Percentiles rank a stretch among this genome's conserved stretches.
Evolutionary conservation across 1,284 basidiomycete species (phyloP).

Genomic region (Trichosporon asahii): DNA sequence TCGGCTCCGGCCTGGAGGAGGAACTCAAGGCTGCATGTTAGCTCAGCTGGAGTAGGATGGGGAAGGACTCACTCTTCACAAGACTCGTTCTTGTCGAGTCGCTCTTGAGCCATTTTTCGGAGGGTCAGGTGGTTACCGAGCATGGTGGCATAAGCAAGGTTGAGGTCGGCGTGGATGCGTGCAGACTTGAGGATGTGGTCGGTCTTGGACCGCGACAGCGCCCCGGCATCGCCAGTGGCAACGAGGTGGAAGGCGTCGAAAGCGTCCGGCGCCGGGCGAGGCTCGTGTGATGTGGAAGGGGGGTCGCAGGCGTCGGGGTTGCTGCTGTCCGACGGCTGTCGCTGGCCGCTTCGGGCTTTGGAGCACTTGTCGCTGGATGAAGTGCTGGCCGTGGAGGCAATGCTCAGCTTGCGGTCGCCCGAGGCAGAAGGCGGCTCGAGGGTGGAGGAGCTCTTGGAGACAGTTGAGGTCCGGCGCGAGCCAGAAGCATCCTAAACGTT

Average conservation of each 20-base stretch:
- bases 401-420: not conserved
- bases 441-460: not conserved
- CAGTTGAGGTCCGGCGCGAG: not conserved
- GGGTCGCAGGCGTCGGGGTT: not conserved
- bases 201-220: constrained; percentile 4
- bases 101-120: constrained; percentile 6
- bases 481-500: constrained; percentile 1
- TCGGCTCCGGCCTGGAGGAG: not conserved
- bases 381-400: not conserved
- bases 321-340: not conserved
- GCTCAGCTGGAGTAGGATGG: not conserved
- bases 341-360: not conserved
- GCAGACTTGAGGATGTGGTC: constrained; percentile 9
- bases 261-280: not conserved
- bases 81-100: not conserved
- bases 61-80: constrained; percentile 2
- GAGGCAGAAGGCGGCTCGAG: not conserved
- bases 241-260: constrained; percentile 8
- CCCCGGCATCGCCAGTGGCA: not conserved
- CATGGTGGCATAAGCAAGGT: constrained; percentile 7
- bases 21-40: not conserved
- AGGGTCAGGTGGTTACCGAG: constrained; percentile 5
- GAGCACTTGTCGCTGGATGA: not conserved
- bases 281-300: not conserved
- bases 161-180: constrained; percentile 6